A percentile compares a stretch with the other conserved stretches of the same genome.
Conservation (phyloP, 2,329 filamentous ascomycete genomes). For the Zymoseptoria pseudotritici region DNA sequence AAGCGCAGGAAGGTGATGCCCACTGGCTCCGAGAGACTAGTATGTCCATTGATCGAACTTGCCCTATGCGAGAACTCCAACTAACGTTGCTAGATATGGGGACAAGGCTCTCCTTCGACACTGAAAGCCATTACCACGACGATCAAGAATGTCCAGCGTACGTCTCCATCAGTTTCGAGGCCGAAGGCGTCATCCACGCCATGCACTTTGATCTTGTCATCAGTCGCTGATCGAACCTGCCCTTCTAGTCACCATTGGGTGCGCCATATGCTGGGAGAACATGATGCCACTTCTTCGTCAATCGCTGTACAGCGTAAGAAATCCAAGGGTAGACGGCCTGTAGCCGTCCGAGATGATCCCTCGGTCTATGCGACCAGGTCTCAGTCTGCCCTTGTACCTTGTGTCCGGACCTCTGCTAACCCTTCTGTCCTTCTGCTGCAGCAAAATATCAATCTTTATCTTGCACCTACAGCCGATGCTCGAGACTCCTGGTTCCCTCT, state of each 20-base stretch:
- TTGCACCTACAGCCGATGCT: constrained; percentile 82
- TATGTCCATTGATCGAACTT: not conserved
- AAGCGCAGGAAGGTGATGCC: constrained; percentile 93
- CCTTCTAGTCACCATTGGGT: constrained; percentile 61
- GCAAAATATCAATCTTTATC: constrained; percentile 86
- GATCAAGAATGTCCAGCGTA: constrained; percentile 63
- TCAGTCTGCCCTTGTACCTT: no score
- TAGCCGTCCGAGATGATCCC: no score
- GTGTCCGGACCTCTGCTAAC: no score
- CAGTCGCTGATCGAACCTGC: not conserved
- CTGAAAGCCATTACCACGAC: constrained; percentile 70
- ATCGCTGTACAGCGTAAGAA: constrained; percentile 56
- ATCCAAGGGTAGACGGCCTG: no score
- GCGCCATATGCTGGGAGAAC: constrained; percentile 94
- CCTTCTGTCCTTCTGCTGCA: no score
- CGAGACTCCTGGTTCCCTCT: constrained; percentile 74
- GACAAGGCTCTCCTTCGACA: constrained; percentile 71
- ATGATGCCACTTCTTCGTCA: constrained; percentile 89
- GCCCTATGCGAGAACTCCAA: not conserved
- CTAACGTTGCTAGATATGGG: constrained; percentile 55
- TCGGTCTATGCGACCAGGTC: no score
- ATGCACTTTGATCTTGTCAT: not conserved
- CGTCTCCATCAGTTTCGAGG: not conserved
- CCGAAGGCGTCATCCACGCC: not conserved
- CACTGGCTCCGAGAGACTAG: constrained; percentile 64